These are phyloP conservation scores for Thamnidium elegans DNA, from an alignment of 192 early-diverging fungal species.

Conservation along the genomic window DNA sequence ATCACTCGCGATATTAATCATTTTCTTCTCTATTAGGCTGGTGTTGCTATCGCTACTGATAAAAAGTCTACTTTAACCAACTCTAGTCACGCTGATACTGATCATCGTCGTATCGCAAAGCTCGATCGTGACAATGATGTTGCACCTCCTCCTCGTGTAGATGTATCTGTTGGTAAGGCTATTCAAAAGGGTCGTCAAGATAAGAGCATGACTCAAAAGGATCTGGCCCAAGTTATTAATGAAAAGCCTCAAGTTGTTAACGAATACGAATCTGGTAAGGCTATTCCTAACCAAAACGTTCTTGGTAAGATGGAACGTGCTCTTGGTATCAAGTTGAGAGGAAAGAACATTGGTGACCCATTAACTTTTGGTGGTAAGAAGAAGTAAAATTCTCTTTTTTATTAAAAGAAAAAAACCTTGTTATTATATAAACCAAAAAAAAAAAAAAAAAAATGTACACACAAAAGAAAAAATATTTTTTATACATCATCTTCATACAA, in stretches of 20 bases:
- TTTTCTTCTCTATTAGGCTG: constrained; percentile 31
- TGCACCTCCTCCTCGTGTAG: constrained; percentile 63
- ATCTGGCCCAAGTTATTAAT: constrained; percentile 83
- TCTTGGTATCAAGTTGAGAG: constrained; percentile 85
- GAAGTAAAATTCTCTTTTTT: constrained; percentile 19
- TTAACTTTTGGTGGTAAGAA: constrained; percentile 50
- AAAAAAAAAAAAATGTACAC: not conserved
- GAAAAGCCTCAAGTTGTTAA: constrained; percentile 87
- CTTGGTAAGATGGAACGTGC: constrained; percentile 86
- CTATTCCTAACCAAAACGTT: constrained; percentile 89
- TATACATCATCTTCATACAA: not conserved
- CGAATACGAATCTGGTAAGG: constrained; percentile 87
- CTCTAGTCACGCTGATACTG: constrained; percentile 56
- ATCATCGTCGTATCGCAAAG: constrained; percentile 80
- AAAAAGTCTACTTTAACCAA: constrained; percentile 64
- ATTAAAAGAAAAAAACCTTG: not conserved
- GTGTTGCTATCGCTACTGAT: constrained; percentile 67
- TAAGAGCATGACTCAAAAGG: constrained; percentile 84
- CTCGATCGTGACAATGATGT: constrained; percentile 87
- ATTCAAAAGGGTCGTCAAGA: constrained; percentile 79
- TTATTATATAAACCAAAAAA: not conserved
- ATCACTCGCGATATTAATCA: no score
- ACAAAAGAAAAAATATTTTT: not conserved
- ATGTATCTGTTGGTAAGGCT: constrained; percentile 70
- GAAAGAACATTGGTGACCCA: constrained; percentile 66